These are phyloP conservation scores for Pulveroboletus frians DNA, from an alignment of 768 basidiomycete genomes.

Conservation along the genomic window DNA sequence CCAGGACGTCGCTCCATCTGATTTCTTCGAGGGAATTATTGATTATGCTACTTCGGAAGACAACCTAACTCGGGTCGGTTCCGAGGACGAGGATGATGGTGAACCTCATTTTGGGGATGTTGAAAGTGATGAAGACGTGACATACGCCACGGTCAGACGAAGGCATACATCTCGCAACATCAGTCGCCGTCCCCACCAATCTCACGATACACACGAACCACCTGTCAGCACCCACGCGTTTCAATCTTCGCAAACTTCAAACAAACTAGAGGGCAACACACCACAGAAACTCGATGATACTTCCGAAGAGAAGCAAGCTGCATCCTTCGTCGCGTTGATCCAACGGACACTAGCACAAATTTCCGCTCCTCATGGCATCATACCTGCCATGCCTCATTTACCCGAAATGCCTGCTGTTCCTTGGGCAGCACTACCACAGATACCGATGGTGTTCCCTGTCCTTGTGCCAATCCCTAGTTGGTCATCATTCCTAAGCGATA, in stretches of 20 bases:
- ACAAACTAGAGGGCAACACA: conserved; percentile 20
- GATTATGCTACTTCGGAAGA: conserved; percentile 14
- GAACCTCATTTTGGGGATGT: conserved; percentile 67
- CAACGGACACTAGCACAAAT: conserved; percentile 65
- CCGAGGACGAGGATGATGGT: conserved; percentile 41
- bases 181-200: conserved; percentile 25
- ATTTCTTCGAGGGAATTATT: conserved; percentile 40
- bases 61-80: conserved; percentile 20
- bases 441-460: conserved; percentile 77
- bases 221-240: not conserved
- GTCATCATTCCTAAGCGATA: conserved; percentile 58
- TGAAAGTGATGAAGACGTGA: conserved; percentile 58
- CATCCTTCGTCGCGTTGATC: conserved; percentile 62
- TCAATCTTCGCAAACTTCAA: not conserved
- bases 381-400: conserved; percentile 58
- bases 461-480: conserved; percentile 64
- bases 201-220: conserved; percentile 18
- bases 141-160: conserved; percentile 27
- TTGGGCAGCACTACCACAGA: conserved; percentile 58
- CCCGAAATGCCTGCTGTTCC: conserved; percentile 62
- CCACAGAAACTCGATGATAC: conserved; percentile 12
- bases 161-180: conserved; percentile 32
- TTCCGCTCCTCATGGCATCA: conserved; percentile 53
- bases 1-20: conserved; percentile 48
- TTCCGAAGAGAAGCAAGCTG: conserved; percentile 36